Evolutionary conservation across 2,329 filamentous ascomycete genomes (phyloP).

Genomic region (Leptographium wingfieldii): DNA sequence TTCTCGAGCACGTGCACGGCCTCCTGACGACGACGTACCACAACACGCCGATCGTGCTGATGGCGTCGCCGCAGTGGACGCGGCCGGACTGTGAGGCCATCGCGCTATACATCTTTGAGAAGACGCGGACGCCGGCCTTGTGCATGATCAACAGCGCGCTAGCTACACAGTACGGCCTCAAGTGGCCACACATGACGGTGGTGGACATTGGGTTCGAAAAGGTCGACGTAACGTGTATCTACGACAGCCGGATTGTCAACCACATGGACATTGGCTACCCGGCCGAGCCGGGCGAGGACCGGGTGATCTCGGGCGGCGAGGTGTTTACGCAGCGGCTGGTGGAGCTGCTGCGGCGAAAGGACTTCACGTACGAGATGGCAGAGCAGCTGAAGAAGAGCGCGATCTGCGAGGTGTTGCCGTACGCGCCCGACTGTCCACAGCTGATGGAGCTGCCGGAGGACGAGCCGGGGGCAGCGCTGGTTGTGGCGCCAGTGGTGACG

Average conservation of each 20-base stretch:
- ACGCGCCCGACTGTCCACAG: slow-evolving; percentile 29
- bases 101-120: slow-evolving; percentile 91
- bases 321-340: slow-evolving; percentile 66
- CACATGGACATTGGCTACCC: slow-evolving; percentile 49
- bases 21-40: slow-evolving; percentile 84
- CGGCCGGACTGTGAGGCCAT: slow-evolving; percentile 76
- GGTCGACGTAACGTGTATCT: slow-evolving; percentile 82
- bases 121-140: slow-evolving; percentile 87
- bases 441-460: slow-evolving; percentile 38
- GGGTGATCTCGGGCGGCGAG: slow-evolving; percentile 64
- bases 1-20: slow-evolving; percentile 85
- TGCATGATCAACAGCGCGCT: slow-evolving; percentile 81
- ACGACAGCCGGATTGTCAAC: slow-evolving; percentile 64
- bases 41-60: slow-evolving; percentile 87
- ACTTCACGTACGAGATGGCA: slow-evolving; percentile 53
- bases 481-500: slow-evolving; percentile 8
- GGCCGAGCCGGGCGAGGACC: slow-evolving; percentile 27
- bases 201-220: slow-evolving; percentile 88
- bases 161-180: slow-evolving; percentile 74
- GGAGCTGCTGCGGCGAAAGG: slow-evolving; percentile 48
- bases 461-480: slow-evolving; percentile 10
- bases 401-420: slow-evolving; percentile 55
- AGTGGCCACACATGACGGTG: slow-evolving; percentile 64
- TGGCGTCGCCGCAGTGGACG: slow-evolving; percentile 84
- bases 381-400: slow-evolving; percentile 56